Evolutionary conservation across 805 yeast genomes (phyloP).

Genomic region (Diddensiella transvaalensis): DNA sequence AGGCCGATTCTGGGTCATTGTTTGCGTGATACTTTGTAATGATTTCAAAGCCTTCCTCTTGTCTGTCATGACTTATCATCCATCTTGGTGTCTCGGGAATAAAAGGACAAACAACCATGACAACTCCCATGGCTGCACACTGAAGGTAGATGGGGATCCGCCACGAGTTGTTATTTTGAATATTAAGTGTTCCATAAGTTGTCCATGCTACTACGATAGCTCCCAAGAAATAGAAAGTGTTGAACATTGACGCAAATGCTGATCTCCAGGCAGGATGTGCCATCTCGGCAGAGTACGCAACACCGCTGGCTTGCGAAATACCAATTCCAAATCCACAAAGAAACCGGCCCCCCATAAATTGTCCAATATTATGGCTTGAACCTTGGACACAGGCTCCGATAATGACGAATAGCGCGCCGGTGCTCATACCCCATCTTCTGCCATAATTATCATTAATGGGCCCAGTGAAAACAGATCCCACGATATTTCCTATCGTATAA

Average conservation of each 20-base stretch:
- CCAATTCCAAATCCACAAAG: constrained; percentile 15
- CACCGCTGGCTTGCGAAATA: constrained; percentile 15
- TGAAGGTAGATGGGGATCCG: constrained; percentile 21
- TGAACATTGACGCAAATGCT: constrained; percentile 16
- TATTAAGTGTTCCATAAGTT: constrained; percentile 10
- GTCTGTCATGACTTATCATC: constrained; percentile 62
- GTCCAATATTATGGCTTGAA: constrained; percentile 4
- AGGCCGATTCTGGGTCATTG: constrained; percentile 14
- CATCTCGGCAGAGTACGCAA: constrained; percentile 18
- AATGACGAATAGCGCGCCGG: constrained; percentile 10
- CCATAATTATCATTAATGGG: constrained; percentile 13
- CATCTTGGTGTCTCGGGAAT: constrained; percentile 87
- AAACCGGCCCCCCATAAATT: constrained; percentile 19
- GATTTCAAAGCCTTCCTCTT: constrained; percentile 40
- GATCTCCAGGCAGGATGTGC: constrained; percentile 20
- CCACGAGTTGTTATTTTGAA: constrained; percentile 8
- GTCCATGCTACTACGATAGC: constrained; percentile 15
- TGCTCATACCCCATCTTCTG: constrained; percentile 11
- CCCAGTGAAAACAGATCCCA: constrained; percentile 17
- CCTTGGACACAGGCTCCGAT: constrained; percentile 10
- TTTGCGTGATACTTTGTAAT: constrained; percentile 17
- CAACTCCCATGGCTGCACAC: constrained; percentile 11
- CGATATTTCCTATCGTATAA: constrained; percentile 16
- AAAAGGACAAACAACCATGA: constrained; percentile 38
- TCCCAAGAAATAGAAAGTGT: constrained; percentile 16